Evolutionary conservation across 331 rosid genomes (phyloP), one percentile per base, ranked within the genome.

Genomic region (Rhamnella rubrinervis): DNA sequence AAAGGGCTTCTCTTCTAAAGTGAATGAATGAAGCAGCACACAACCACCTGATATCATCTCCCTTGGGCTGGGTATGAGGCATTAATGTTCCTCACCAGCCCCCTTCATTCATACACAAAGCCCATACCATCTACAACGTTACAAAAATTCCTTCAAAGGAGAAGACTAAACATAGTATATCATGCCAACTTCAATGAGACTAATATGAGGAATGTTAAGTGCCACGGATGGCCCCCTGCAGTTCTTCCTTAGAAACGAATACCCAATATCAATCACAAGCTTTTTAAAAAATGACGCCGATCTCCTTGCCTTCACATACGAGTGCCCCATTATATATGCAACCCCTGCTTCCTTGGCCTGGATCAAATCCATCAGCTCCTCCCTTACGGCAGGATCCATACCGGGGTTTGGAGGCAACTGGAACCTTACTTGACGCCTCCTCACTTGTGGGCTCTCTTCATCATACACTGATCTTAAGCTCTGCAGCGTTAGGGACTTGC

Each of bases 141-240:
- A 61, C 52, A 60, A 71, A 31, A 65, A 56, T 62, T 65, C 8
- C 50, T 59, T 55, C 60, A 20, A 26, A 31, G 35, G 35, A 31
- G 12, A 8, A 8, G 63, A 25, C 66, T 87, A 89, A 44, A 92
- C 98, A 75, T 92, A 87, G 82, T 92, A 89, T 81, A 89, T 92
- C 96, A 92, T 92, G 59, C 98, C 98, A 70, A 92, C 96, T 84
- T 92, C 98, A 53, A 92, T 84, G 6, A 92, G 91, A 83, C 98
- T 89, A 73, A 87, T 89, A 71, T 89, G 96, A 71, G 98, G 96
- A 77, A 92, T 89, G 78, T 89, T 92, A 13, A 89, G 98, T 17
- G 98, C 96, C 73, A 92, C 95, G 47, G 92, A 80, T 3, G 95
- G 96, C 20, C 96, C 92, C 80, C 98, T 76, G 78, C 96, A 92